Evolutionary conservation across 305 asterid species (phyloP), one percentile per base, ranked within the genome.

Genomic region (Fraxinus dipetala): DNA sequence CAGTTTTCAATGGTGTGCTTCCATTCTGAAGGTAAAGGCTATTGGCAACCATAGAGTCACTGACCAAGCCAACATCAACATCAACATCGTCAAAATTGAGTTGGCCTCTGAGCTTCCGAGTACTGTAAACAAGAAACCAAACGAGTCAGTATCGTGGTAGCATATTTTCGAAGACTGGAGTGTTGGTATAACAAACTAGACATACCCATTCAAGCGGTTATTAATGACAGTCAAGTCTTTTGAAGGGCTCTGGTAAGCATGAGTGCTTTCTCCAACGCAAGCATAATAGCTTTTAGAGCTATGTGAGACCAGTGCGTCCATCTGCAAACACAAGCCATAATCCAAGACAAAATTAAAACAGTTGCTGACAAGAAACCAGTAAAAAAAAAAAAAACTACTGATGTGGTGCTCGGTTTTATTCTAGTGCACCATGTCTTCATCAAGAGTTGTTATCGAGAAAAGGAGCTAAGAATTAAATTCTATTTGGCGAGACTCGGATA

Each of bases 201-300:
- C 80, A 9, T 89, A 94, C 98, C 98, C 95, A 22, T 94, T 96
- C 90, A 96, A 82, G 63, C 94, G 97, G 85, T 94, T 91, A 78
- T 94, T 96, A 85, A 96, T 96, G 84, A 92, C 95, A 0, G 92
- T 92, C 75, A 96, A 86, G 86, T 96, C 99, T 88, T 96, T 96
- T 31, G 99, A 96, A 74, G 99, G 99, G 92, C 98, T 94, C 90
- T 94, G 99, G 85, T 91, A 96, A 34, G 99, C 98, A 78, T 91
- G 99, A 7, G 99, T 94, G 84, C 99, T 96, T 86, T 96, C 98
- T 78, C 99, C 99, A 76, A 72, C 77, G 30, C 77, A 72, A 34
- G 77, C 77, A 72, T 72, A 72, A 79, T 91, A 93, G 91, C 99
- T 96, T 89, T 93, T 96, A 22, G 98, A 91, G 88, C 96, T 90